Evolutionary conservation across 805 yeast genomes (phyloP).

Genomic region (Henningerozyma blattae): DNA sequence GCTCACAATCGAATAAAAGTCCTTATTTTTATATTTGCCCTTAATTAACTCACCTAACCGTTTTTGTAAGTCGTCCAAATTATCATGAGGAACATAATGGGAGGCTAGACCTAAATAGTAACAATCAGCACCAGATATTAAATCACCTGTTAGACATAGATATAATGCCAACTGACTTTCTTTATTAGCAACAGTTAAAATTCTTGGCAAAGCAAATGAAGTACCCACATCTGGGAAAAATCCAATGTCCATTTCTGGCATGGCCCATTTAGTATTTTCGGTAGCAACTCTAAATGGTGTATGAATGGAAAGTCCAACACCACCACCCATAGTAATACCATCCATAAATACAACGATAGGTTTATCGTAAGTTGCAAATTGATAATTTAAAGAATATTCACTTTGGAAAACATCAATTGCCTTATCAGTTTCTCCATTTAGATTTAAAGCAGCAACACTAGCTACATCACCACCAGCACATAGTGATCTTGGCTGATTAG

Average conservation of each 20-base stretch:
- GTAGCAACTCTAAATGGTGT: constrained; percentile 91
- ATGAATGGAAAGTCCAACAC: constrained; percentile 85
- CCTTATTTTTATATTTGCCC: constrained; percentile 18
- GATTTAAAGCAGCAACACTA: constrained; percentile 53
- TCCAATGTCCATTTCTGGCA: constrained; percentile 98
- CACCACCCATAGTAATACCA: constrained; percentile 97
- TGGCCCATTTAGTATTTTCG: constrained; percentile 80
- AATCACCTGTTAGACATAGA: constrained; percentile 76
- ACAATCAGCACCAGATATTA: constrained; percentile 68
- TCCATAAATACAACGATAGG: constrained; percentile 81
- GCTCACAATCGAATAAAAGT: constrained; percentile 39
- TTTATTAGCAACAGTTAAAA: constrained; percentile 27
- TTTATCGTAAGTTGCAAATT: constrained; percentile 71
- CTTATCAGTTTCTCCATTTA: constrained; percentile 31
- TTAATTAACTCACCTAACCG: constrained; percentile 52
- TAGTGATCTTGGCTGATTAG: constrained; percentile 51
- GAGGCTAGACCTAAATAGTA: constrained; percentile 80
- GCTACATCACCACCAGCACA: constrained; percentile 98
- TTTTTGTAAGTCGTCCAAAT: constrained; percentile 46
- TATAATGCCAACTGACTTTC: constrained; percentile 79
- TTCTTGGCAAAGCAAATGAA: constrained; percentile 73
- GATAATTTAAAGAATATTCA: constrained; percentile 74
- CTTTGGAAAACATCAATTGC: constrained; percentile 58
- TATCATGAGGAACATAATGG: constrained; percentile 66
- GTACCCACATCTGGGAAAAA: constrained; percentile 95